Conservation (phyloP, 495 filamentous ascomycete genomes). For the Xylaria grammica region DNA sequence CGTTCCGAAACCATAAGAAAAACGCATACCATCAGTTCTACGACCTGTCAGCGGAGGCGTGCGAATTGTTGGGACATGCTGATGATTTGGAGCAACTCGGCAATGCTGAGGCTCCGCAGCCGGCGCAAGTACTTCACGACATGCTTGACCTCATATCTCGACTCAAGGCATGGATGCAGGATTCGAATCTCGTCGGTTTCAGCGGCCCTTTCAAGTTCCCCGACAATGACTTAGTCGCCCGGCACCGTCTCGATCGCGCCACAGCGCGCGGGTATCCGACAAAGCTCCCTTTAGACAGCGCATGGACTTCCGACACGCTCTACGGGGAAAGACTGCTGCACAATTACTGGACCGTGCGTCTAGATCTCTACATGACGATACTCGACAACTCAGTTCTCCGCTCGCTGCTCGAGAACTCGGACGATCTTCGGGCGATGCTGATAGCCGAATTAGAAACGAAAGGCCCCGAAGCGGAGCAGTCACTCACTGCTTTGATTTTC, state of each 20-base stretch:
- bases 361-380: constrained; percentile 19
- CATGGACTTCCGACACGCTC: constrained; percentile 15
- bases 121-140: not conserved
- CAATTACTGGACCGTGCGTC: constrained; percentile 11
- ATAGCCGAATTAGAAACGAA: not conserved
- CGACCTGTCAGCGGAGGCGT: constrained; percentile 10
- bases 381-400: constrained; percentile 7
- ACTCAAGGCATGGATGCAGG: constrained; percentile 6
- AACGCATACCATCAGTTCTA: constrained; percentile 16
- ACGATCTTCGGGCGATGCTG: not conserved
- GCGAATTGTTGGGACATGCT: not conserved
- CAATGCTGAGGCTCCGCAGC: not conserved
- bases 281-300: not conserved
- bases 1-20: constrained; percentile 12
- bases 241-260: constrained; percentile 10
- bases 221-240: not conserved
- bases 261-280: constrained; percentile 21
- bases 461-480: not conserved
- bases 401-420: not conserved
- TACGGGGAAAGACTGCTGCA: constrained; percentile 13
- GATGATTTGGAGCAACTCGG: not conserved
- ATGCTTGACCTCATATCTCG: constrained; percentile 2
- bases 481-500: not conserved
- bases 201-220: constrained; percentile 3
- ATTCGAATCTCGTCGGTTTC: constrained; percentile 1